These are phyloP conservation scores for Eucalyptus cloeziana DNA, from an alignment of 345 rosid genomes.

Conservation along the genomic window DNA sequence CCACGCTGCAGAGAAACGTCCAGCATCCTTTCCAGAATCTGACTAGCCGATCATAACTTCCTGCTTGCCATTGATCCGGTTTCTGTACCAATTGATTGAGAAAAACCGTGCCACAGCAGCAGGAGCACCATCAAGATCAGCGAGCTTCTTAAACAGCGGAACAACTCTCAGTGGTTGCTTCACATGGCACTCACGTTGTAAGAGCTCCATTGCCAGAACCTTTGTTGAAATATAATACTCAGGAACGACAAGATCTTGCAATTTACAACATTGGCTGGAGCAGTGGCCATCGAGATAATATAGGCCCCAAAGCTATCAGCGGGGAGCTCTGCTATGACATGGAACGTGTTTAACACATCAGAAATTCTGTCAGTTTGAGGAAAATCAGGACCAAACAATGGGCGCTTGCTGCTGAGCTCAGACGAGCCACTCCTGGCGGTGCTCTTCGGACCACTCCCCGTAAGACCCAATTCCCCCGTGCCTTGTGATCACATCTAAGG, in stretches of 20 bases:
- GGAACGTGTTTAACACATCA: constrained; percentile 74
- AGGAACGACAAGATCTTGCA: too few species aligned
- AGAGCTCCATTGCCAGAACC: constrained; percentile 78
- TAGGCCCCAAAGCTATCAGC: constrained; percentile 82
- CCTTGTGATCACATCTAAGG: constrained; percentile 77
- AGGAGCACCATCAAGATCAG: constrained; percentile 90
- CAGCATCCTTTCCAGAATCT: constrained; percentile 91
- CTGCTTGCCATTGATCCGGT: constrained; percentile 73
- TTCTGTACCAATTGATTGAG: constrained; percentile 77
- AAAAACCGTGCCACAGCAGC: constrained; percentile 77
- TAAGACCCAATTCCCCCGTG: constrained; percentile 77
- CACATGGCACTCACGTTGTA: constrained; percentile 87
- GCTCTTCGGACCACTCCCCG: constrained; percentile 76
- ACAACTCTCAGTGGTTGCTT: constrained; percentile 83
- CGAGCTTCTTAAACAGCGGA: constrained; percentile 91
- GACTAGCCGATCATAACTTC: constrained; percentile 99
- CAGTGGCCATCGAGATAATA: constrained; percentile 90
- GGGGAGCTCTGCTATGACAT: constrained; percentile 75
- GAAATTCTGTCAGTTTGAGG: constrained; percentile 83
- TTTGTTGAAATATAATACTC: too few species aligned
- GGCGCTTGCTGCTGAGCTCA: constrained; percentile 79
- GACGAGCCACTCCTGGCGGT: constrained; percentile 78
- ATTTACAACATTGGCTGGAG: constrained; percentile 49
- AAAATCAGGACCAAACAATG: constrained; percentile 88
- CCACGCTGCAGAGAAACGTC: constrained; percentile 90